Base-by-base conservation (phyloP, 2,329 filamentous ascomycete species). In the Fusarium sp. region DNA sequence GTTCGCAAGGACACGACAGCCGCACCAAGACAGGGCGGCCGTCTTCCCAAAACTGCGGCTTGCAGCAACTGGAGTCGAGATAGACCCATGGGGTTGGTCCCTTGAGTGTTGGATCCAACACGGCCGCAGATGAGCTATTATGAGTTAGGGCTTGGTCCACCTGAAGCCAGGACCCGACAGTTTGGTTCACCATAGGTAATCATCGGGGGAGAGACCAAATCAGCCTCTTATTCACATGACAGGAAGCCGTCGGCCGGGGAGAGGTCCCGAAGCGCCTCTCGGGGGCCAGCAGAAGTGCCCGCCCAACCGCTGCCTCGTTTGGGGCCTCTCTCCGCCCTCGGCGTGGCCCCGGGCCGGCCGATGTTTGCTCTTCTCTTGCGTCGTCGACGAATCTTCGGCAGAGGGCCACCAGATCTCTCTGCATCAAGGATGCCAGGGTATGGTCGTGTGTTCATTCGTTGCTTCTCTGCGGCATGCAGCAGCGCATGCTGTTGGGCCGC, bases 171-270 rank as follows among this genome's bases (percentile, higher is more conserved):
- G 40, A 76, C 75, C 79, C 79, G 74, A 76, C 74, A 72, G 76
- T 70, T 33, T 71, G 79, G 79, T 78, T 77, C 74, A 77, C 74
- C 68, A 36, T 67, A 72, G 60, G 65, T 75, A 71, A 72, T 72
- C 29, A 31, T 72, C 68, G 63, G 67, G 54, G 56, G 63, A 40
- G 22, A 45, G 67, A 57, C 73, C 75, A 72, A 70, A 78, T 68
- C 63, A 69, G 71, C 73, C 63, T 68, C 70, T 68, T 58, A 72
- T 76, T 77, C 78, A 79, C 78, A 79, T 79, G 78, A 79, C 65
- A 70, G 63, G 68, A 52, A 70, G 69, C 50, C 63, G 66, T 54
- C 31, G 63, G 56, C 56, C 74, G 76, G 78, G 77, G 73, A 75
- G 66, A 58, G 36, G 14, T 69, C 57, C 73, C 71, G 73, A 63